Percentiles rank a stretch among this genome's conserved stretches.
Conservation (phyloP, 2,329 filamentous ascomycete species). For the Botryotinia narcissicola region DNA sequence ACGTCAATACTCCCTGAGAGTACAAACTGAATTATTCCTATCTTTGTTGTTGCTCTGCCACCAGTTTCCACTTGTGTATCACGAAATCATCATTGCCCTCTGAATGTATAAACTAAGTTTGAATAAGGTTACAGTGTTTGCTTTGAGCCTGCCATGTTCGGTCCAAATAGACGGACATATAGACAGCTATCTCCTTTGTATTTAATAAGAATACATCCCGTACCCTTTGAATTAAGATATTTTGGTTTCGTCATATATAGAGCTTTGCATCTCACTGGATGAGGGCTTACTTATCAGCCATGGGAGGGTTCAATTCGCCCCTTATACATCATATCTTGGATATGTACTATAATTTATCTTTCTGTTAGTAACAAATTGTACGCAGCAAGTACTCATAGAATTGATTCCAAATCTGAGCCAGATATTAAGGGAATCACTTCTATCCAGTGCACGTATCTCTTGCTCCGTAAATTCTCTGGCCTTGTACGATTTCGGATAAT, state of each 20-base stretch:
- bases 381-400: neutral
- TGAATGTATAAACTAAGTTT: neutral
- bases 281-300: too few relatives aligned
- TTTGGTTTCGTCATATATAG: neutral
- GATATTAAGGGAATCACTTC: neutral
- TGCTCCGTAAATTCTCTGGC: fast-evolving
- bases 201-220: neutral
- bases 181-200: neutral
- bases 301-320: too few relatives aligned
- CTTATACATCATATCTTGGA: neutral
- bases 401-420: too few relatives aligned
- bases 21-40: neutral
- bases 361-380: neutral
- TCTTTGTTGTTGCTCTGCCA: neutral
- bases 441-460: neutral
- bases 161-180: too few relatives aligned
- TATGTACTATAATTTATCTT: too few relatives aligned
- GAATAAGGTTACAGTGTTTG: too few relatives aligned
- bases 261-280: too few relatives aligned
- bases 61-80: neutral
- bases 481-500: neutral
- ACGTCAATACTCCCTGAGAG: neutral
- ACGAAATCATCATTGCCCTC: neutral
- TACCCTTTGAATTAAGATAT: neutral
- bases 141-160: too few relatives aligned